phyloP scores from a whole-genome alignment of 2,329 filamentous ascomycete genomes.

The Grosmannia clavigera region DNA sequence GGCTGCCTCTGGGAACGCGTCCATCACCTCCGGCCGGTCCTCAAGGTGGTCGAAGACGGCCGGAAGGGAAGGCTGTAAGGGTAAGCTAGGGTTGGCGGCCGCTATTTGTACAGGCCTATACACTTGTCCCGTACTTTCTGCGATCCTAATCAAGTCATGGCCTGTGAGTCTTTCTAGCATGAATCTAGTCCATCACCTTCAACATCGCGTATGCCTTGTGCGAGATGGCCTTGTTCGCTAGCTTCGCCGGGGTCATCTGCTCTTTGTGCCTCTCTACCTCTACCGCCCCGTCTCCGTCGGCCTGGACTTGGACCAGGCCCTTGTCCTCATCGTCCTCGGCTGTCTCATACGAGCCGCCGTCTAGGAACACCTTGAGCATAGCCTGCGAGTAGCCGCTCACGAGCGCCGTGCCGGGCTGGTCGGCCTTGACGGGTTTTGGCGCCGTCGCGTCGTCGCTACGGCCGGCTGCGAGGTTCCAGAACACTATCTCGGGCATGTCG shows the following conservation, averaged over 20 bases:
- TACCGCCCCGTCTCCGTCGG: constrained; percentile 13
- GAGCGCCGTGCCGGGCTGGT: constrained; percentile 31
- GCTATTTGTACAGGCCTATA: too few species aligned
- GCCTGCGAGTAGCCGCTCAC: constrained; percentile 46
- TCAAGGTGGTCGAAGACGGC: constrained; percentile 1
- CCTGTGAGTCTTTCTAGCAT: too few species aligned
- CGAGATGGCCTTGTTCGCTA: constrained; percentile 36
- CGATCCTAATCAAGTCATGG: too few species aligned
- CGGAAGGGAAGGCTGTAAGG: neutral
- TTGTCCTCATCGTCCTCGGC: constrained; percentile 20
- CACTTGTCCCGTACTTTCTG: too few species aligned
- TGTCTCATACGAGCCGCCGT: constrained; percentile 32
- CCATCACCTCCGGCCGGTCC: neutral
- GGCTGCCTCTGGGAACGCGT: neutral
- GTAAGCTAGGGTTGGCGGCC: neutral
- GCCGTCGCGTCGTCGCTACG: constrained; percentile 18
- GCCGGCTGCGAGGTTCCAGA: constrained; percentile 44
- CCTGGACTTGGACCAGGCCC: constrained; percentile 13
- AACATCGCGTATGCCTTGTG: constrained; percentile 45
- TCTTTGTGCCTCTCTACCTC: constrained; percentile 13
- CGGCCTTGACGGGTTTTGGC: constrained; percentile 36
- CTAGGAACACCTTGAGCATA: constrained; percentile 45
- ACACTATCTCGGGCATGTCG: constrained; percentile 45
- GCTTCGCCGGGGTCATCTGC: constrained; percentile 29
- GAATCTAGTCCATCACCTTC: constrained; percentile 34